phyloP scores from a whole-genome alignment of 2,329 filamentous ascomycete genomes.

The Apiospora marii region DNA sequence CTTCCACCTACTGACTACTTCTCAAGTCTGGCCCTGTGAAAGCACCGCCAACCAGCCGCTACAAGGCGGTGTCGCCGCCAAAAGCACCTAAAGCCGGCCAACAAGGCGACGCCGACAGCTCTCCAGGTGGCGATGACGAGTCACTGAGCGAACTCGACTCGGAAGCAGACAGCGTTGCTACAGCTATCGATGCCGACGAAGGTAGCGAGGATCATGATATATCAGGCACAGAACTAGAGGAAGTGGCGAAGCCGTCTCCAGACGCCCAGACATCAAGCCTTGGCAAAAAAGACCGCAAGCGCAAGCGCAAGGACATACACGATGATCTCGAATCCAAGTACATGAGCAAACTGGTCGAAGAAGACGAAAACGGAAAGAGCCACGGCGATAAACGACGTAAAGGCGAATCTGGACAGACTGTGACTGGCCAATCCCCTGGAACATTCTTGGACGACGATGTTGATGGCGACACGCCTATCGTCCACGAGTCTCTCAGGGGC shows the following conservation, averaged over 20 bases:
- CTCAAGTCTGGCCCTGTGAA: constrained; percentile 60
- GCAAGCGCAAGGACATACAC: constrained; percentile 72
- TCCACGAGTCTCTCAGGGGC: constrained; percentile 67
- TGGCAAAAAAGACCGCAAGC: constrained; percentile 64
- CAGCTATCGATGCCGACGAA: constrained; percentile 35
- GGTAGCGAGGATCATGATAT: constrained; percentile 44
- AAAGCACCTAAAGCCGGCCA: constrained; percentile 45
- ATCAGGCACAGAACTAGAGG: constrained; percentile 42
- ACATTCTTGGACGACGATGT: constrained; percentile 41
- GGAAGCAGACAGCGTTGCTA: constrained; percentile 30
- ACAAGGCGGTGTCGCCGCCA: constrained; percentile 46
- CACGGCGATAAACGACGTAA: constrained; percentile 64
- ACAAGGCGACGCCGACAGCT: constrained; percentile 29
- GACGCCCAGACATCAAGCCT: constrained; percentile 48
- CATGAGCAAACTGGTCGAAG: constrained; percentile 69
- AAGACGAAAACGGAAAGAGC: constrained; percentile 60
- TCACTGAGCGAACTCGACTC: constrained; percentile 33
- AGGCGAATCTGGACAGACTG: constrained; percentile 44
- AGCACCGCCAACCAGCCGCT: constrained; percentile 53
- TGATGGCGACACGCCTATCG: constrained; percentile 50
- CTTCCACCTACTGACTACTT: constrained; percentile 23
- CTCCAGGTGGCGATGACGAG: constrained; percentile 32
- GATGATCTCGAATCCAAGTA: constrained; percentile 77
- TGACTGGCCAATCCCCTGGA: constrained; percentile 28
- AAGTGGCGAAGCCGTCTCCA: constrained; percentile 42